A percentile compares a stretch with the other conserved stretches of the same genome.
phyloP scores from a whole-genome alignment of 768 basidiomycete species.

The Boletus huronensis region DNA sequence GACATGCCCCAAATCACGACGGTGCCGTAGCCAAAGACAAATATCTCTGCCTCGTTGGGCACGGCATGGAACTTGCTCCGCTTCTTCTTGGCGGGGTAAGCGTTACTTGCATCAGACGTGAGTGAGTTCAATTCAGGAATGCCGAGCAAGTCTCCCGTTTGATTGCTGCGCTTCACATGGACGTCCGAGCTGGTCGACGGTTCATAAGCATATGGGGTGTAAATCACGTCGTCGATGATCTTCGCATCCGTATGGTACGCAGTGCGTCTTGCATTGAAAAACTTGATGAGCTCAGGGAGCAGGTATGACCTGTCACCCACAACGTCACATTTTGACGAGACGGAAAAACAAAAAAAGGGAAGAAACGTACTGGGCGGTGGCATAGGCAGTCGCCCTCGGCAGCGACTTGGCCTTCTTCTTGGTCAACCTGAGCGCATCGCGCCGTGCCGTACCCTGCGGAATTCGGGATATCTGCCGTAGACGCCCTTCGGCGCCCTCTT shows the following conservation, averaged over 20 bases:
- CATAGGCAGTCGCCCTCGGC: slow-evolving; percentile 94
- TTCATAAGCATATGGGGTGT: slow-evolving; percentile 87
- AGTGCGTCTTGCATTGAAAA: slow-evolving; percentile 77
- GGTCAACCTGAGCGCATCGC: slow-evolving; percentile 85
- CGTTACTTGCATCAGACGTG: slow-evolving; percentile 29
- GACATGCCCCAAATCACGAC: slow-evolving; percentile 99
- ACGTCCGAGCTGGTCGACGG: slow-evolving; percentile 36
- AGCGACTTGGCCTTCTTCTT: slow-evolving; percentile 93
- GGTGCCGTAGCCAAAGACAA: slow-evolving; percentile 90
- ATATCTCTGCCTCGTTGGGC: slow-evolving; percentile 79
- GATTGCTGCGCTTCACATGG: slow-evolving; percentile 30
- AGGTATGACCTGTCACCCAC: slow-evolving; percentile 70
- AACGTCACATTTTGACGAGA: background rate
- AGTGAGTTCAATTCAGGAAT: slow-evolving; percentile 55
- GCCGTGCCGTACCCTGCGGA: slow-evolving; percentile 88
- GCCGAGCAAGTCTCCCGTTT: slow-evolving; percentile 73
- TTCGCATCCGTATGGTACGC: slow-evolving; percentile 86
- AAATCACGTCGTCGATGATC: slow-evolving; percentile 90
- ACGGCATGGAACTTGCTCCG: slow-evolving; percentile 66
- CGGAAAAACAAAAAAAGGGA: too few relatives aligned
- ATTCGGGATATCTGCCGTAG: slow-evolving; percentile 79
- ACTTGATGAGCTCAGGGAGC: slow-evolving; percentile 82
- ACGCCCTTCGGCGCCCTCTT: slow-evolving; percentile 55
- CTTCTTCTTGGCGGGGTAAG: slow-evolving; percentile 42
- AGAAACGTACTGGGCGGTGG: slow-evolving; percentile 72